Base-by-base conservation (phyloP, 2,329 filamentous ascomycete genomes). In the Fusarium globosum region DNA sequence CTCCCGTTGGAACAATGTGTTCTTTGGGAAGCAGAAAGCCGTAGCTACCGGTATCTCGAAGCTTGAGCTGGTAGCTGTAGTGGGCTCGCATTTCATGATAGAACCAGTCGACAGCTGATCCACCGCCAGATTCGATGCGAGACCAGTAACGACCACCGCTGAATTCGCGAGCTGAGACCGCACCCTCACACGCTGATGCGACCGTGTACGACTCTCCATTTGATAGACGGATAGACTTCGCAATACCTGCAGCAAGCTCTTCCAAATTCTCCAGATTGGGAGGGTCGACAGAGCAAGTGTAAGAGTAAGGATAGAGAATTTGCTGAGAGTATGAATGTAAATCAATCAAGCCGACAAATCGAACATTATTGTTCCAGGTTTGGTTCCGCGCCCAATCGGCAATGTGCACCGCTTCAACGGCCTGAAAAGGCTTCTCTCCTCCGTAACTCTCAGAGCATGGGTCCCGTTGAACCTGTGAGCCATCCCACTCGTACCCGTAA, bases 271-370 rank as follows among this genome's bases (percentile, higher is more conserved):
- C 96, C 21, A 96, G 85, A 42, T 95, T 95, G 1, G 96, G 95
- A 18, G 96, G 96, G 35, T 91, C 86, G 10, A 89, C 87, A 11
- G 86, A 84, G 85, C 96, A 99, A 18, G 93, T 94, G 83, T 94
- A 97, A 10, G 93, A 92, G 81, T 95, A 98, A 0, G 96, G 96
- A 80, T 96, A 98, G 14, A 98, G 87, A 28, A 99, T 92, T 82
- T 98, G 93, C 83, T 99, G 95, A 1, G 94, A 97, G 82, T 98
- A 99, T 4, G 94, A 96, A 82, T 99, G 96, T 33, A 98, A 87
- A 80, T 99, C 96, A 49, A 98, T 80, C 73, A 97, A 92, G 7
- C 92, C 94, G n/a, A 95, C 89, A 75, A 98, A 94, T 21, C 92
- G 87, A 58, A 92, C 90, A 63, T 92, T 91, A 79, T 92, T 91